These are phyloP conservation scores for Xylaria multiplex DNA, from an alignment of 2,329 filamentous ascomycete genomes.

Conservation along the genomic window DNA sequence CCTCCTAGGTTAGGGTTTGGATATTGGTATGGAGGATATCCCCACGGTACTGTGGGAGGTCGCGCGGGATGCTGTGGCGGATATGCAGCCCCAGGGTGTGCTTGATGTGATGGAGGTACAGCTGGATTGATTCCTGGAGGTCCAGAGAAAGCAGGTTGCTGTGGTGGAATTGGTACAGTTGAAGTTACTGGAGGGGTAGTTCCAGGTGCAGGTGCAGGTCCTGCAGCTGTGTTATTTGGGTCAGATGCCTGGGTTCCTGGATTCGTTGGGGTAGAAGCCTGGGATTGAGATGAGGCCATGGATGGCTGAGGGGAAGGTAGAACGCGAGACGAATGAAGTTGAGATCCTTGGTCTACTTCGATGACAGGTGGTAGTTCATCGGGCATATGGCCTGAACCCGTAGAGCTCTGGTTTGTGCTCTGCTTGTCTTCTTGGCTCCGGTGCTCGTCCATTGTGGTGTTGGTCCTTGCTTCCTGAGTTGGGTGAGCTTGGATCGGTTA, in stretches of 20 bases:
- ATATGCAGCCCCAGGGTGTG: not conserved
- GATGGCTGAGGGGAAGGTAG: not conserved
- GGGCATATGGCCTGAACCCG: not conserved
- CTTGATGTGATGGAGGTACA: not conserved
- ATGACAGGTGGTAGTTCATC: not conserved
- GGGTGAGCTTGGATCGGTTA: not conserved
- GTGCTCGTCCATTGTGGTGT: slow-evolving; percentile 2
- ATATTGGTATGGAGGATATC: not conserved
- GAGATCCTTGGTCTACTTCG: not conserved
- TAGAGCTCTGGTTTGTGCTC: not conserved
- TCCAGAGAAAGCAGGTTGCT: slow-evolving; percentile 5
- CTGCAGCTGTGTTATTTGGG: not conserved
- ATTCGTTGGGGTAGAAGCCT: not conserved
- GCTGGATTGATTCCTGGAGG: not conserved
- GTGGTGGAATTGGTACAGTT: not conserved
- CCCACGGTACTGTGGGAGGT: not conserved
- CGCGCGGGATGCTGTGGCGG: not conserved
- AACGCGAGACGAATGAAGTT: not conserved
- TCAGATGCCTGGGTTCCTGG: not conserved
- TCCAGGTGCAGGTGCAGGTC: not conserved
- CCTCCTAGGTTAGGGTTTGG: not conserved
- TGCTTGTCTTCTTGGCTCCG: not conserved
- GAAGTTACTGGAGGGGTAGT: not conserved
- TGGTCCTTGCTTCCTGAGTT: not conserved
- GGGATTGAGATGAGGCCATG: not conserved